Evolutionary conservation across 768 basidiomycete species (phyloP).

Genomic region (Clathrus columnatus): DNA sequence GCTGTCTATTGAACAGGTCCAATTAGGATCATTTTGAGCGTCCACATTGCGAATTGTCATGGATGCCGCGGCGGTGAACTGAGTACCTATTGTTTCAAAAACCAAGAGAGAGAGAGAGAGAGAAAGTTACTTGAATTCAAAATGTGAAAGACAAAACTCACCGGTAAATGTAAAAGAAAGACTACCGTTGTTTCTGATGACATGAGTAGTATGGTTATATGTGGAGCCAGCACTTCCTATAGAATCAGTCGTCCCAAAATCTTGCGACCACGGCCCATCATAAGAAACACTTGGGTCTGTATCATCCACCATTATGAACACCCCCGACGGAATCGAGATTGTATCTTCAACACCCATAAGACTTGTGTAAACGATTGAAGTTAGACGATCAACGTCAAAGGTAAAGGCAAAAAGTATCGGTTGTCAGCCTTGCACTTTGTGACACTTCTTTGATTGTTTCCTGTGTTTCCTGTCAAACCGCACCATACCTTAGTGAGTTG

Average conservation of each 20-base stretch:
- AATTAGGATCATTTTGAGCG: not conserved
- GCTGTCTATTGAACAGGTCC: not conserved
- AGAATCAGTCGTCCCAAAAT: not conserved
- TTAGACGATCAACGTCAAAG: not conserved
- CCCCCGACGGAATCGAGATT: not conserved
- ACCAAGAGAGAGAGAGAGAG: too few species aligned
- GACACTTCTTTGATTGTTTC: too few species aligned
- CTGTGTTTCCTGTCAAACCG: too few species aligned
- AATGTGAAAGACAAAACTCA: not conserved
- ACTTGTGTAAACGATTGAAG: not conserved
- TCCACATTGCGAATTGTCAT: not conserved
- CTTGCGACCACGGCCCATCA: not conserved
- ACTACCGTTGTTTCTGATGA: not conserved
- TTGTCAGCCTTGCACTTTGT: too few species aligned
- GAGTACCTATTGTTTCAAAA: too few species aligned
- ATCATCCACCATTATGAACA: not conserved
- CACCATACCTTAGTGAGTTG: too few species aligned
- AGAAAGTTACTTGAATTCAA: not conserved
- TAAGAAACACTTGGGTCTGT: not conserved
- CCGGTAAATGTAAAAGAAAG: not conserved
- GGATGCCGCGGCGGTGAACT: not conserved
- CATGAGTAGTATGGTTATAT: not conserved
- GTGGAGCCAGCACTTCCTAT: not conserved
- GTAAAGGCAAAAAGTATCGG: not conserved
- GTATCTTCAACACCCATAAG: not conserved